Base-by-base conservation (phyloP, 2,329 filamentous ascomycete species). In the Didymosphaeria variabile region DNA sequence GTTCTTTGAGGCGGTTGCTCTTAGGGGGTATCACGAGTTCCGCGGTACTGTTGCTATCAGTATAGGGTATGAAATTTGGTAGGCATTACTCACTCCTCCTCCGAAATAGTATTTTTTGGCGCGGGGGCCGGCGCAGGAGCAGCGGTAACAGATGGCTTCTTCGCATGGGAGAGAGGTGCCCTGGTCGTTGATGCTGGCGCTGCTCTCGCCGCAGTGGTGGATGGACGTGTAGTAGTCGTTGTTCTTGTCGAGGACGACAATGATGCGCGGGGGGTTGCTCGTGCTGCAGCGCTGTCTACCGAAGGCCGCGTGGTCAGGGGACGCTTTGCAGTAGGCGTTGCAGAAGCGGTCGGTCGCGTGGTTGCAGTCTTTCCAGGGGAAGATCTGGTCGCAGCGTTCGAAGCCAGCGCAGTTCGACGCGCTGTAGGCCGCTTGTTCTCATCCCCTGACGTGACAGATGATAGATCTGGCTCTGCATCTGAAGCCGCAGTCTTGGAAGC, bases 371-470 rank as follows among this genome's bases (percentile, higher is more conserved):
- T 72, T 10, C 57, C 69, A 6, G 74, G 71, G 5, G 74, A 74
- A 2, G 72, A 54, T 45, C 70, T 64, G 9, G 71, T 64, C 21
- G 69, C 62, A 5, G 69, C 57, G 31, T 59, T 38, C 2, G 72
- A 58, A 2, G 66, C 47, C 29, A 66, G 61, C 4, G 73, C 64
- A 34, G 71, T 72, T 55, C 73, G 63, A 52, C 74, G 74, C 49
- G 65, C 67, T 9, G 72, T 40, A 3, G 73, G 65, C 60, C 71
- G 75, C 69, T 68, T 76, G 65, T 73, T 76, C 67, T 78, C 75
- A 45, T 78, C 75, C 1, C 74, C 75, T 4, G 75, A 77, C 5
- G 74, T 75, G 34, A 78, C 60, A 17, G 75, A 75, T 4, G 73
- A 67, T 12, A 75, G 58, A 10, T 77, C 75, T 55, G 73, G 72